Evolutionary conservation across 345 rosid species (phyloP).

Genomic region (Syzygium grande): DNA sequence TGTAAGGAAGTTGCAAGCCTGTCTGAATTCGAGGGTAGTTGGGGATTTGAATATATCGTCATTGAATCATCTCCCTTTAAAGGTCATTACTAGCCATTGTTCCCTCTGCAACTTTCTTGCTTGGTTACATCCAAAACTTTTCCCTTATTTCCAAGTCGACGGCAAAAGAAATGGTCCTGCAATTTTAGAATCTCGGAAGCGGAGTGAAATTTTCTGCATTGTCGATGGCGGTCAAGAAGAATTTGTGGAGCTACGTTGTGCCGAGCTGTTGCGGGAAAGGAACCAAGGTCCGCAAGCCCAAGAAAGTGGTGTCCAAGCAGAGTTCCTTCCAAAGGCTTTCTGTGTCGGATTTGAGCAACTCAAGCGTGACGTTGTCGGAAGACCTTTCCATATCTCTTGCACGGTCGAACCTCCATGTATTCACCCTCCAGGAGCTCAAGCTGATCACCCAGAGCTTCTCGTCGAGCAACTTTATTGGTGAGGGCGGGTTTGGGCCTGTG

Average conservation of each 20-base stretch:
- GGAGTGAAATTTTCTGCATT: not conserved
- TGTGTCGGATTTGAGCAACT: conserved; percentile 59
- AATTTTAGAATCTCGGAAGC: not conserved
- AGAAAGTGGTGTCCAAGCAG: conserved; percentile 29
- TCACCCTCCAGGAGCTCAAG: conserved; percentile 64
- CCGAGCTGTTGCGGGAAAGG: conserved; percentile 29
- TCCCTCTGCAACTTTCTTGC: not conserved
- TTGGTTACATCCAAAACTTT: not conserved
- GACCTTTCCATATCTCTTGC: conserved; percentile 77
- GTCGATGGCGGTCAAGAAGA: conserved; percentile 35
- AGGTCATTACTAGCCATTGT: not conserved
- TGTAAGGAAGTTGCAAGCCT: not conserved
- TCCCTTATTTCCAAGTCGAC: not conserved
- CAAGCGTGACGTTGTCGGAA: conserved; percentile 48
- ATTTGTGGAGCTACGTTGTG: conserved; percentile 37
- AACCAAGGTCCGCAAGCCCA: conserved; percentile 3
- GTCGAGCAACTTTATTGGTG: conserved; percentile 60
- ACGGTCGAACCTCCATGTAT: conserved; percentile 68
- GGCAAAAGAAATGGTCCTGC: not conserved
- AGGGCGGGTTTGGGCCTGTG: conserved; percentile 91
- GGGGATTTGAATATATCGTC: conserved; percentile 9
- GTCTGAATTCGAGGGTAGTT: conserved; percentile 13
- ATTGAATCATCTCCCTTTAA: not conserved
- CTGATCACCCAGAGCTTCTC: conserved; percentile 74
- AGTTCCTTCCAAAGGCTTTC: conserved; percentile 52